Evolutionary conservation across 1,284 basidiomycete genomes (phyloP), one percentile per base, ranked within the genome.

Genomic region (Lignosus rhinocerotis): DNA sequence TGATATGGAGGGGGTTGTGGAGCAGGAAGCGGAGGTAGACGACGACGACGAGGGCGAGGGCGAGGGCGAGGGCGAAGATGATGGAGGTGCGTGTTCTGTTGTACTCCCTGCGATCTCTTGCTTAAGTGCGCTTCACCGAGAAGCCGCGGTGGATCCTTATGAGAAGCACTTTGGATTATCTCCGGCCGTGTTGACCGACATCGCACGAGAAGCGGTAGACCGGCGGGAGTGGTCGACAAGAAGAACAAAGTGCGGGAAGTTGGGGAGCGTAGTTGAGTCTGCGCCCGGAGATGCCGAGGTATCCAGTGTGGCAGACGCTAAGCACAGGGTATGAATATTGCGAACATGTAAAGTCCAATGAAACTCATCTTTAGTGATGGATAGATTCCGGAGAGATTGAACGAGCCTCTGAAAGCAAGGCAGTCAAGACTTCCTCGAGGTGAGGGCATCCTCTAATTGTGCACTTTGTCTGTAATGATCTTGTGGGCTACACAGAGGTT

Each of bases 81-180:
- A 25, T 25, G 25, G 25, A 25, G 25, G 25, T 25, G 25, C 25
- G 25, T 6, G 3, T 19, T 34, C 52, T n/a, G 2, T 8, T 42
- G n/a, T 8, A 42, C 36, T 10, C 16, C 6, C n/a, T 17, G 6
- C n/a, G 34, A 10, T 16, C 17, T 47, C 12, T 47, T 21, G 5
- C 32, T 4, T 12, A 53, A 8, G 5, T 46, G 12, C 17, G 8
- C 34, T 32, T 1, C 17, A 10, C 30, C 1, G 19, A 61, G 57
- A 42, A 4, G 58, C 63, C 66, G 72, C 69, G 65, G 67, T 61
- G 55, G 76, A 83, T 65, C 69, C 75, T 51, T 89, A 88, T 61
- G 86, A 90, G 64, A 69, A 68, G 14, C 90, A 92, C 67, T 92
- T 90, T 69, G 89, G 88, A 7, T 66, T 78, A 16, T 76, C 78